A percentile compares a stretch with the other conserved stretches of the same genome.
Conservation (phyloP, 495 filamentous ascomycete species). For the Hypoxylon rickii region DNA sequence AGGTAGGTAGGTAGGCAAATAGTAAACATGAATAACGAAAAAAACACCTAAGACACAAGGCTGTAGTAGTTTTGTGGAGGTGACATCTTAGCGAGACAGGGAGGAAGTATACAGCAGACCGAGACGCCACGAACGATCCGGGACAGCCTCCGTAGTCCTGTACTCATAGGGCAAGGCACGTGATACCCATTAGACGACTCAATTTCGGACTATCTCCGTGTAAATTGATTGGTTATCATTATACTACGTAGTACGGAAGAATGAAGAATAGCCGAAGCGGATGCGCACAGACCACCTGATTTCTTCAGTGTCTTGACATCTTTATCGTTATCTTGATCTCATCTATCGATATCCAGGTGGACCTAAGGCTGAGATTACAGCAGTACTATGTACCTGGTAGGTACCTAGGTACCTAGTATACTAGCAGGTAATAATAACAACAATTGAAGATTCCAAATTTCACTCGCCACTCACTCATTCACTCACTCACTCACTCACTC, state of each 20-base stretch:
- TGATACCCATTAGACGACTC: constrained; percentile 25
- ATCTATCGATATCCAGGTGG: no score
- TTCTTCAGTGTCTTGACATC: no score
- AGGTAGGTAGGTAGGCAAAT: neutral
- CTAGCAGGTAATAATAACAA: no score
- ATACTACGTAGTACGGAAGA: no score
- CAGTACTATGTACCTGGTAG: no score
- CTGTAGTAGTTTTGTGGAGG: constrained; percentile 9
- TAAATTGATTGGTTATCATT: constrained; percentile 12
- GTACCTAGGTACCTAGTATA: no score
- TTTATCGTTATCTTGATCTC: no score
- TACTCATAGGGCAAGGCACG: constrained; percentile 2
- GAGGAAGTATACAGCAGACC: neutral
- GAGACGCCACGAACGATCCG: neutral
- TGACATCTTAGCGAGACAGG: neutral
- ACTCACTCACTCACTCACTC: no score
- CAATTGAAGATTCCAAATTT: no score
- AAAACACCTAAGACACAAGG: neutral
- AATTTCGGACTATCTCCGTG: constrained; percentile 1
- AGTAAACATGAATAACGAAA: neutral
- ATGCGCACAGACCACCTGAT: no score
- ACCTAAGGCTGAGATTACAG: no score
- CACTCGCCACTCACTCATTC: no score
- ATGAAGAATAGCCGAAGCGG: neutral
- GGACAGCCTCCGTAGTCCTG: neutral